Conservation (phyloP, 2,329 filamentous ascomycete species). For the Rutstroemia sp. region DNA sequence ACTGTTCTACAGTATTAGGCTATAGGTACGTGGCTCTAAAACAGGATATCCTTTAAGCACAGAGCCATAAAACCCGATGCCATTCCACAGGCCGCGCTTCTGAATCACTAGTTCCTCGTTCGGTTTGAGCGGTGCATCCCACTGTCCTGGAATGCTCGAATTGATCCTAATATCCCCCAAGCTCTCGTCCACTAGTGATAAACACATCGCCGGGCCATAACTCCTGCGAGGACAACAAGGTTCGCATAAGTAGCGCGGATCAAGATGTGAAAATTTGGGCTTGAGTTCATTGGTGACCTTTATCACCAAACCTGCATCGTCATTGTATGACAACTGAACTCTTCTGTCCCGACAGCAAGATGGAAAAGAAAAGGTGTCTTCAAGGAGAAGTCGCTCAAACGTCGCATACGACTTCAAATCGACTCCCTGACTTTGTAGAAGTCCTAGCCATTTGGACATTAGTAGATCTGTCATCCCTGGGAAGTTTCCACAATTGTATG, state of each 20-base stretch:
- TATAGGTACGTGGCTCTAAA: no score
- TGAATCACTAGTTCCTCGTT: neutral
- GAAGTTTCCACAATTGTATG: no score
- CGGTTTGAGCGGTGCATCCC: neutral
- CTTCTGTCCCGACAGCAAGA: no score
- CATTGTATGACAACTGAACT: no score
- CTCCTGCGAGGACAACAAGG: neutral
- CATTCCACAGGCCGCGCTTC: neutral
- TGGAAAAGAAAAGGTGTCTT: no score
- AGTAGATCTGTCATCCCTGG: no score
- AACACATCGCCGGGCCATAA: neutral
- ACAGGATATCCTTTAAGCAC: no score
- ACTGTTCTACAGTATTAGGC: no score
- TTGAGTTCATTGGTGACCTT: neutral
- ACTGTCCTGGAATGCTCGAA: constrained; percentile 5
- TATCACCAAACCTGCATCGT: neutral
- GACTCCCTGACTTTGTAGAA: no score
- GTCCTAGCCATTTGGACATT: no score
- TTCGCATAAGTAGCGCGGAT: constrained; percentile 7
- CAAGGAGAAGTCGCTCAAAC: no score
- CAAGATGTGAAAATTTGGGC: constrained; percentile 1
- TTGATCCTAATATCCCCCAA: neutral
- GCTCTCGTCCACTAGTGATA: neutral
- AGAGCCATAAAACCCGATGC: neutral
- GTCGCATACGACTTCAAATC: no score